phyloP scores from a whole-genome alignment of 345 rosid genomes.

The Populus tremula region DNA sequence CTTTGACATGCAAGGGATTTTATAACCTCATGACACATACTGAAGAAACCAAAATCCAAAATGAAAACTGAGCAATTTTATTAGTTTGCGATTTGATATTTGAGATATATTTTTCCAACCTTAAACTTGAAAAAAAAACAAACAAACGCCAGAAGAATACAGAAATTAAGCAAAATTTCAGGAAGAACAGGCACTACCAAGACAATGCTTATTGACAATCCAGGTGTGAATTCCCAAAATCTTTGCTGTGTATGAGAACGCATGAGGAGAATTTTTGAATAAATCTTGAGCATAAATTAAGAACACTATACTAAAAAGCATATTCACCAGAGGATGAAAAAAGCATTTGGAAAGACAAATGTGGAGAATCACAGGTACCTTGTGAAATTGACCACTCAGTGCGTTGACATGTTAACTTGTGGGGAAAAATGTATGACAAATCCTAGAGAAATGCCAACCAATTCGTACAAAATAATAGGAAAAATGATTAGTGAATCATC shows the following conservation, averaged over 20 bases:
- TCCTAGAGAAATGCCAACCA: not conserved
- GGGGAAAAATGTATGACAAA: not conserved
- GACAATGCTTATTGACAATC: not conserved
- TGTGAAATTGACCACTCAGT: not conserved
- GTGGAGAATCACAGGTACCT: not conserved
- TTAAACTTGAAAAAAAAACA: too few relatives aligned
- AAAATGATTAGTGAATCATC: not conserved
- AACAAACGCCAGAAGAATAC: not conserved
- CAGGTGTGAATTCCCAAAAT: not conserved
- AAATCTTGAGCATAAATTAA: not conserved
- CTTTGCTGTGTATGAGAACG: not conserved
- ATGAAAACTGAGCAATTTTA: too few relatives aligned
- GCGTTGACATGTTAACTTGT: constrained; percentile 6
- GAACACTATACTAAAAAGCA: not conserved
- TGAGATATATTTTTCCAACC: not conserved
- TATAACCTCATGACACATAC: not conserved
- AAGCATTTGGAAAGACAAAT: not conserved
- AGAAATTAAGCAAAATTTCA: not conserved
- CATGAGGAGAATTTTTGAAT: not conserved
- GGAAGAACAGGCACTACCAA: not conserved
- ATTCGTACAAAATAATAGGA: constrained; percentile 11
- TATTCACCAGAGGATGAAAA: not conserved
- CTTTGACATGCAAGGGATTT: not conserved
- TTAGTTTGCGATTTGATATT: not conserved
- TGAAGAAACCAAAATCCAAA: not conserved